Evolutionary conservation across 441 rosid genomes (phyloP).

Genomic region (Gossypium gossypioides): DNA sequence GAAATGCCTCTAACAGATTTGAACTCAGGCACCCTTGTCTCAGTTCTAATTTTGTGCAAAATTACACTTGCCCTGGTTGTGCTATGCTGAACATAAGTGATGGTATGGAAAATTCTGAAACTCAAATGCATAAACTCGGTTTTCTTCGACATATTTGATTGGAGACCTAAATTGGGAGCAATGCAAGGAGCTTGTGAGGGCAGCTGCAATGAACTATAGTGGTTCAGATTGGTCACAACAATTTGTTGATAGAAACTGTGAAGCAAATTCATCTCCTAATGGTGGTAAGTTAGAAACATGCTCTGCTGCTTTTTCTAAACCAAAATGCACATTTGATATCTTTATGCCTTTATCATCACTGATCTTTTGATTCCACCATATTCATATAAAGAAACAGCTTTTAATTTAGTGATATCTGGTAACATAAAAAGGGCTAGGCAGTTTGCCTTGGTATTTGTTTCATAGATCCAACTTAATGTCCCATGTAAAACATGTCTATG

Average conservation of each 20-base stretch:
- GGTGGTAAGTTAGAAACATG: conserved; percentile 24
- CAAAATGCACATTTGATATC: neutral
- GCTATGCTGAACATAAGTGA: neutral
- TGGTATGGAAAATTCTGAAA: conserved; percentile 8
- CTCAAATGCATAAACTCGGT: conserved; percentile 12
- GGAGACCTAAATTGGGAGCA: conserved; percentile 51
- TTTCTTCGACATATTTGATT: conserved; percentile 17
- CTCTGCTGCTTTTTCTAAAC: neutral
- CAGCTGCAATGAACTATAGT: conserved; percentile 40
- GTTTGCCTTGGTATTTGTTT: neutral
- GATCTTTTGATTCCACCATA: neutral
- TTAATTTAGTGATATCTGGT: neutral
- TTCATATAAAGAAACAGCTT: neutral
- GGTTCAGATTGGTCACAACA: conserved; percentile 18
- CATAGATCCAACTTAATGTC: neutral
- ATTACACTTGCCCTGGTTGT: conserved; percentile 36
- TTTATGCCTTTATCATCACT: neutral
- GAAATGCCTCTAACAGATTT: conserved; percentile 14
- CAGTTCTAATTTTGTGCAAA: conserved; percentile 27
- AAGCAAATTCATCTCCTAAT: conserved; percentile 18
- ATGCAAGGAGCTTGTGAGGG: conserved; percentile 36
- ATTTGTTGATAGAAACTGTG: conserved; percentile 21
- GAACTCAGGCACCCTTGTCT: conserved; percentile 49
- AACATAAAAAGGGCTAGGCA: neutral
- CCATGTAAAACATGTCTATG: neutral